Percentiles rank a stretch among this genome's conserved stretches.
phyloP scores from a whole-genome alignment of 2,329 filamentous ascomycete species.

The Cladosporium sp. region DNA sequence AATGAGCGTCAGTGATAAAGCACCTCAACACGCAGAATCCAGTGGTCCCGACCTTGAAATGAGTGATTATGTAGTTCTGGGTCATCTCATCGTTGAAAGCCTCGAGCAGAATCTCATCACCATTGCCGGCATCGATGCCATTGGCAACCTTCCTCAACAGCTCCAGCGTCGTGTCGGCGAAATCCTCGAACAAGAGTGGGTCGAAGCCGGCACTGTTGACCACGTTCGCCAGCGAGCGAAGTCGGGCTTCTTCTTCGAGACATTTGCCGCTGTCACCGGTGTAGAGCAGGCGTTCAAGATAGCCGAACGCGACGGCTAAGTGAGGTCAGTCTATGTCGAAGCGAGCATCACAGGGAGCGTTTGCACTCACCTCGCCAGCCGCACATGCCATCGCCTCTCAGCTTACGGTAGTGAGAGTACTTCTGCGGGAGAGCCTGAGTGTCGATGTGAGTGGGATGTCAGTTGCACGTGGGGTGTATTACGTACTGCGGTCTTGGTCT shows the following conservation, averaged over 20 bases:
- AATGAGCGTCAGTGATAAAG: slow-evolving; percentile 7
- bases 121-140: slow-evolving; percentile 51
- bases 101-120: slow-evolving; percentile 30
- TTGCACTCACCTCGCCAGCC: slow-evolving; percentile 85
- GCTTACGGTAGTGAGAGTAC: slow-evolving; percentile 79
- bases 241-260: slow-evolving; percentile 63
- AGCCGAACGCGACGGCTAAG: slow-evolving; percentile 82
- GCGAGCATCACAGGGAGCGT: slow-evolving; percentile 1
- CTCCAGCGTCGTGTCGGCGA: slow-evolving; percentile 66
- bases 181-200: slow-evolving; percentile 70
- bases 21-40: slow-evolving; percentile 15
- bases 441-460: neutral
- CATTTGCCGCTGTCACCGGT: slow-evolving; percentile 59
- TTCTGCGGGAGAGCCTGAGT: slow-evolving; percentile 68
- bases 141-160: slow-evolving; percentile 59
- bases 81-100: slow-evolving; percentile 66
- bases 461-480: neutral
- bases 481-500: slow-evolving; percentile 79
- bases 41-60: slow-evolving; percentile 53
- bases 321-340: slow-evolving; percentile 27
- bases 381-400: slow-evolving; percentile 91
- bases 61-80: slow-evolving; percentile 76
- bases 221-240: slow-evolving; percentile 64
- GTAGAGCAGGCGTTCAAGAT: slow-evolving; percentile 78
- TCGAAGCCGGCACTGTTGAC: slow-evolving; percentile 64